Conservation (phyloP, 805 yeast genomes). For the Brettanomyces naardenensis region DNA sequence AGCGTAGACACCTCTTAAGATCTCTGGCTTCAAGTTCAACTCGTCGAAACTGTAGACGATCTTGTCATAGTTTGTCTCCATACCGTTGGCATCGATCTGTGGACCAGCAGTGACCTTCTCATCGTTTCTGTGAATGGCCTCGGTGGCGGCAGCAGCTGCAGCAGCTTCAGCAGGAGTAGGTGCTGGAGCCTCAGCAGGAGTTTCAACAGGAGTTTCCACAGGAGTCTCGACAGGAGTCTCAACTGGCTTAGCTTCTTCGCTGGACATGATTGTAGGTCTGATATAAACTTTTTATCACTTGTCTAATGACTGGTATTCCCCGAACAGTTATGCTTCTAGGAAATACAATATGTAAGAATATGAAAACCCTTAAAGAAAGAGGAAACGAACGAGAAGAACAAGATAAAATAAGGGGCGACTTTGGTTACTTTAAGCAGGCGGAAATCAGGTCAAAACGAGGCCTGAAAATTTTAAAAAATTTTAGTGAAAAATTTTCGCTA, state of each 20-base stretch:
- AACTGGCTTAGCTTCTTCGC: constrained; percentile 35
- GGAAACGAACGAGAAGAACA: not conserved
- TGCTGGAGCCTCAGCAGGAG: constrained; percentile 1
- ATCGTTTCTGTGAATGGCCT: not conserved
- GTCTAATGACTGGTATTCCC: not conserved
- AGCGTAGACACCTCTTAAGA: constrained; percentile 72
- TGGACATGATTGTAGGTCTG: constrained; percentile 29
- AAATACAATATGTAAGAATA: not conserved
- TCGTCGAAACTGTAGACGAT: constrained; percentile 72
- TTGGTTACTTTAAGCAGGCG: too few relatives aligned
- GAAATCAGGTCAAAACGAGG: too few relatives aligned
- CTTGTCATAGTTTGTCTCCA: constrained; percentile 95
- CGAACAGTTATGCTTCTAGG: too few relatives aligned
- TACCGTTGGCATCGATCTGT: constrained; percentile 41
- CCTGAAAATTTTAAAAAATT: too few relatives aligned
- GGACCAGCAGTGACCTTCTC: constrained; percentile 4
- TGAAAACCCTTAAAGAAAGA: not conserved
- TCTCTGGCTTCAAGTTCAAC: constrained; percentile 63
- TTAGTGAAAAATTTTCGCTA: too few relatives aligned
- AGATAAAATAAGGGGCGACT: too few relatives aligned
- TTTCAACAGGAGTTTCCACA: not conserved
- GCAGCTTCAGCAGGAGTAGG: constrained; percentile 1
- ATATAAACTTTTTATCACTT: not conserved
- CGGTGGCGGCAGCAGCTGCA: constrained; percentile 7
- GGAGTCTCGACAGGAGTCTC: not conserved